phyloP scores from a whole-genome alignment of 257 asterid species.

The Gardenia jasminoides region DNA sequence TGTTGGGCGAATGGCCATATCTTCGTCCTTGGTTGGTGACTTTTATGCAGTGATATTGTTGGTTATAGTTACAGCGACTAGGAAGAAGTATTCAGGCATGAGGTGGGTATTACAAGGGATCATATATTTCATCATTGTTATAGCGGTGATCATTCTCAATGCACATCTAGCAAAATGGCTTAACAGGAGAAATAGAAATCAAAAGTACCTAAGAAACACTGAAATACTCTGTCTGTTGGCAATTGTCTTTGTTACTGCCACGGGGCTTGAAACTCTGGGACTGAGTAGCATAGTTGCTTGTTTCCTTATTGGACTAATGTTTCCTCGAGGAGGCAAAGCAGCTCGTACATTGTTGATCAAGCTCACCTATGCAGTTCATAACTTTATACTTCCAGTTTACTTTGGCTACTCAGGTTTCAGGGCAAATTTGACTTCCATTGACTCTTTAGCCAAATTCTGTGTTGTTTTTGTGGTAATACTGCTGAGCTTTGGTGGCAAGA shows the following conservation, averaged over 20 bases:
- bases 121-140: slow-evolving; percentile 40
- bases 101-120: slow-evolving; percentile 45
- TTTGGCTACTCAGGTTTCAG: slow-evolving; percentile 91
- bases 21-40: slow-evolving; percentile 73
- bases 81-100: slow-evolving; percentile 5
- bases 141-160: slow-evolving; percentile 53
- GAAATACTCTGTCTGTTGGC: slow-evolving; percentile 67
- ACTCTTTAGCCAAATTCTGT: slow-evolving; percentile 46
- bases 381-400: slow-evolving; percentile 86
- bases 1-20: slow-evolving; percentile 76
- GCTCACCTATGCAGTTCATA: slow-evolving; percentile 72
- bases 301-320: slow-evolving; percentile 76
- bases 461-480: slow-evolving; percentile 55
- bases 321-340: slow-evolving; percentile 91
- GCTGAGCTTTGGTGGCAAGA: slow-evolving; percentile 90
- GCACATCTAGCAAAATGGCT: slow-evolving; percentile 58
- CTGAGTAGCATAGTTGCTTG: slow-evolving; percentile 80
- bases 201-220: slow-evolving; percentile 71
- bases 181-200: slow-evolving; percentile 67
- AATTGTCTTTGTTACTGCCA: slow-evolving; percentile 68
- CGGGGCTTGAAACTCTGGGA: slow-evolving; percentile 67
- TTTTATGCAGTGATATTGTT: slow-evolving; percentile 62
- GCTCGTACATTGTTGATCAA: slow-evolving; percentile 79
- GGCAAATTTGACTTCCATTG: slow-evolving; percentile 59
- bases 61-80: slow-evolving; percentile 48